These are phyloP conservation scores for Hemerocallis citrina DNA, from an alignment of 106 monocot species.

Conservation along the genomic window DNA sequence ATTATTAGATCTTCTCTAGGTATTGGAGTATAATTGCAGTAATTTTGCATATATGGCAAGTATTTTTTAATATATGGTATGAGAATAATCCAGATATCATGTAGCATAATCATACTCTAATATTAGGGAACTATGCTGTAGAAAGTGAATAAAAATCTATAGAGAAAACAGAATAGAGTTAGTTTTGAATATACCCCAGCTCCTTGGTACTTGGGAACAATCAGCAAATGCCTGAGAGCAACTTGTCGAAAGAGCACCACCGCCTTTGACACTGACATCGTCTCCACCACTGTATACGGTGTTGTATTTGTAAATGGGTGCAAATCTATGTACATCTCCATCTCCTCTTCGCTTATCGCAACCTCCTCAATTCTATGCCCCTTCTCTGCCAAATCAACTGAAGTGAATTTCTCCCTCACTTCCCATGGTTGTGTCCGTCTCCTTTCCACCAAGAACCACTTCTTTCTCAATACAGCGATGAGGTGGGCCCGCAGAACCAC, in stretches of 20 bases:
- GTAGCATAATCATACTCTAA: too few species aligned
- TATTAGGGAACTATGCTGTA: too few species aligned
- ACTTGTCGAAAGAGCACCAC: conserved; percentile 51
- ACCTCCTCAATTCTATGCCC: conserved; percentile 29
- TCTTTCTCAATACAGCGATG: conserved; percentile 39
- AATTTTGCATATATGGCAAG: too few species aligned
- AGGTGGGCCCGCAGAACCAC: conserved; percentile 48
- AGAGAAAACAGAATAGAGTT: neutral
- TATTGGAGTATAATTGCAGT: too few species aligned
- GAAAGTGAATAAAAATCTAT: too few species aligned
- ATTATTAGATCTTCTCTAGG: too few species aligned
- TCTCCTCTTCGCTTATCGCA: conserved; percentile 35
- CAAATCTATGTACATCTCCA: conserved; percentile 61
- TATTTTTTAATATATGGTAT: too few species aligned
- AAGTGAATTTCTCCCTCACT: conserved; percentile 41
- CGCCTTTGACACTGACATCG: conserved; percentile 76
- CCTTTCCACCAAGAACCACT: conserved; percentile 45
- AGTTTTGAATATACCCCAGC: conserved; percentile 55
- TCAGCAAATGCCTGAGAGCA: conserved; percentile 50
- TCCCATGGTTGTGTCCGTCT: conserved; percentile 45
- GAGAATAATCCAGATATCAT: too few species aligned
- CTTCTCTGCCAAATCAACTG: conserved; percentile 45
- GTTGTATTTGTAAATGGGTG: conserved; percentile 63
- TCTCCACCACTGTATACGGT: conserved; percentile 81
- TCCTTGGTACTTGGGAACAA: conserved; percentile 58